Percentiles rank a stretch among this genome's conserved stretches.
These are phyloP conservation scores for Inga leiocalycina DNA, from an alignment of 306 rosid genomes.

Conservation along the genomic window DNA sequence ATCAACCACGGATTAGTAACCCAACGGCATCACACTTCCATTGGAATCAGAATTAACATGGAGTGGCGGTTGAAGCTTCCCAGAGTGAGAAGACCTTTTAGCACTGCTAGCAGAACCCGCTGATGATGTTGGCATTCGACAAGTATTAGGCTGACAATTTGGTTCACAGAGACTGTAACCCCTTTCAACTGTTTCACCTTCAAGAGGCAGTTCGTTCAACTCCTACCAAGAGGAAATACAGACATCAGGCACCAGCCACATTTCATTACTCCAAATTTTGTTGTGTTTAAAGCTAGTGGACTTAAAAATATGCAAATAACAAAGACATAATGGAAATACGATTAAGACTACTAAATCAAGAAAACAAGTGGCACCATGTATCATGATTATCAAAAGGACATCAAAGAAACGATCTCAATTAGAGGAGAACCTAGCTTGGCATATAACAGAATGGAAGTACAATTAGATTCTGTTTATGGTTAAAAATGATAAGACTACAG, in stretches of 20 bases:
- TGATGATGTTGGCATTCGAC: slow-evolving; percentile 67
- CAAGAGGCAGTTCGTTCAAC: slow-evolving; percentile 83
- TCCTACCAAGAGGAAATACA: slow-evolving; percentile 56
- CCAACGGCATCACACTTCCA: slow-evolving; percentile 52
- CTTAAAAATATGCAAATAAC: not conserved
- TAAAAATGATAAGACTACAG: not conserved
- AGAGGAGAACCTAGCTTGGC: not conserved
- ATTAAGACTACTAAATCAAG: too few species aligned
- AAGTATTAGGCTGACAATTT: slow-evolving; percentile 70
- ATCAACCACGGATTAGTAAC: slow-evolving; percentile 48
- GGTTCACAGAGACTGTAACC: slow-evolving; percentile 73
- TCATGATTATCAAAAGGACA: too few species aligned
- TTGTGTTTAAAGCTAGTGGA: slow-evolving; percentile 16
- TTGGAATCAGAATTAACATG: slow-evolving; percentile 60
- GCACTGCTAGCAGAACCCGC: slow-evolving; percentile 58
- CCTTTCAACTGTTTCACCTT: slow-evolving; percentile 83
- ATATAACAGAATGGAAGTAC: slow-evolving; percentile 11
- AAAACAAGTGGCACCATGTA: too few species aligned
- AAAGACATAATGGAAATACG: too few species aligned
- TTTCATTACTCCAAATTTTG: not conserved
- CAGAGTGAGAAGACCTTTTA: slow-evolving; percentile 63
- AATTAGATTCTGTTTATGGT: not conserved
- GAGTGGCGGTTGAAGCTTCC: slow-evolving; percentile 57
- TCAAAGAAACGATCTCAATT: too few species aligned
- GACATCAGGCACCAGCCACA: slow-evolving; percentile 26